Evolutionary conservation across 1,139 yeast genomes (phyloP).

Genomic region (Pichia sorboxylosa): DNA sequence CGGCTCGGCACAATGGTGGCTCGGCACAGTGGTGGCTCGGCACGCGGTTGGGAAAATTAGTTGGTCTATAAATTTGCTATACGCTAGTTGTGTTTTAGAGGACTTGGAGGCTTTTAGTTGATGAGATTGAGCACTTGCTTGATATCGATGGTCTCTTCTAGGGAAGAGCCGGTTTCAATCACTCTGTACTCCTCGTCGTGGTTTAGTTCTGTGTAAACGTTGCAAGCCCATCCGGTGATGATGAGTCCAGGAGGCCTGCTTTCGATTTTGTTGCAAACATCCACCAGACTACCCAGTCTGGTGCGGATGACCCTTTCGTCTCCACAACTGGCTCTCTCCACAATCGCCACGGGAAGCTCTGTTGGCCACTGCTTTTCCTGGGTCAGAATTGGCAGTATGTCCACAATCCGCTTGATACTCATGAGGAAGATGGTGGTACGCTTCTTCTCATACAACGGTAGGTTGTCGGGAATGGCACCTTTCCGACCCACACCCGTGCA

Average conservation of each 20-base stretch:
- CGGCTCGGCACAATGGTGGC: no score
- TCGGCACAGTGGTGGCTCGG: no score
- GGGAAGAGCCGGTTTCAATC: constrained; percentile 43
- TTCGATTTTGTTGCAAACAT: constrained; percentile 70
- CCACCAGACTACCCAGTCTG: constrained; percentile 49
- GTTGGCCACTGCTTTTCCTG: constrained; percentile 52
- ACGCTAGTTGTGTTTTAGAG: no score
- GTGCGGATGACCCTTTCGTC: constrained; percentile 85
- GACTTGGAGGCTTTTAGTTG: no score
- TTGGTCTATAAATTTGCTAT: no score
- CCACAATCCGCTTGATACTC: constrained; percentile 77
- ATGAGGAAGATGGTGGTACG: constrained; percentile 83
- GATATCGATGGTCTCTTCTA: constrained; percentile 68
- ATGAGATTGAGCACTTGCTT: constrained; percentile 45
- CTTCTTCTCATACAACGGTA: constrained; percentile 61
- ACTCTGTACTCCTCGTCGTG: constrained; percentile 24
- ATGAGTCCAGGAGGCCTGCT: constrained; percentile 90
- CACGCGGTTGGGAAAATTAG: no score
- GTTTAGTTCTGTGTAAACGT: constrained; percentile 33
- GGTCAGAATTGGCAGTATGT: constrained; percentile 47
- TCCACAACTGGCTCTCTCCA: constrained; percentile 88
- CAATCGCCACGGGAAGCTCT: constrained; percentile 67
- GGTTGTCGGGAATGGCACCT: constrained; percentile 58
- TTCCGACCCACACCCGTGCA: constrained; percentile 93
- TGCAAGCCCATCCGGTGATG: constrained; percentile 74